phyloP scores from a whole-genome alignment of 108 stramenopile species.

The Asterionellopsis glacialis region DNA sequence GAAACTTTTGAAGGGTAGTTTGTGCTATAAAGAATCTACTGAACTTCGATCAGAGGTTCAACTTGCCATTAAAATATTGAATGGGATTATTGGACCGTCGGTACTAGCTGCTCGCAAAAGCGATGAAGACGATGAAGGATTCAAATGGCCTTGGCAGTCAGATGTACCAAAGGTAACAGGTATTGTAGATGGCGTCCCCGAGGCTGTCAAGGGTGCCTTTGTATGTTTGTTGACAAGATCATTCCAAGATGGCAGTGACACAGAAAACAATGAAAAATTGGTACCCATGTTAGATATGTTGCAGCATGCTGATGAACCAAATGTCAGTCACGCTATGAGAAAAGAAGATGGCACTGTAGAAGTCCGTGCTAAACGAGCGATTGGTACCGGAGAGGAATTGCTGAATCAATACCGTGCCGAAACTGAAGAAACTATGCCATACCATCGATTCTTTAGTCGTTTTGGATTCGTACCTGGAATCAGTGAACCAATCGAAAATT shows the following conservation, averaged over 20 bases:
- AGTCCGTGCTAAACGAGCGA: slow-evolving; percentile 44
- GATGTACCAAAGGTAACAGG: slow-evolving; percentile 2
- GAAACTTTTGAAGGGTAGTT: slow-evolving; percentile 37
- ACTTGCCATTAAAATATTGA: slow-evolving; percentile 45
- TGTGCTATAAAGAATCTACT: slow-evolving; percentile 56
- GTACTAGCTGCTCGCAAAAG: slow-evolving; percentile 40
- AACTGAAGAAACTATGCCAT: slow-evolving; percentile 67
- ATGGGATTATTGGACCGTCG: slow-evolving; percentile 30
- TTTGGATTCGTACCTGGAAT: slow-evolving; percentile 81
- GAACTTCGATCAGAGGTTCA: slow-evolving; percentile 49
- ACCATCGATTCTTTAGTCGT: slow-evolving; percentile 65
- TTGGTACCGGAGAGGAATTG: slow-evolving; percentile 53
- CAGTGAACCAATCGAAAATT: slow-evolving; percentile 43
- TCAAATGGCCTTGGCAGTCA: slow-evolving; percentile 38
- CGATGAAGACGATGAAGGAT: slow-evolving; percentile 17
- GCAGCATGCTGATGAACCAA: slow-evolving; percentile 61
- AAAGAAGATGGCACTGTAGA: slow-evolving; percentile 51
- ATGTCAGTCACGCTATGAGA: slow-evolving; percentile 45
- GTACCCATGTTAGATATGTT: slow-evolving; percentile 72
- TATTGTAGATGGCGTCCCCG: slow-evolving; percentile 31
- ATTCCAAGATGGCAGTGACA: slow-evolving; percentile 49
- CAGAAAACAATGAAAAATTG: slow-evolving; percentile 49
- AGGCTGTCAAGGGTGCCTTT: slow-evolving; percentile 65
- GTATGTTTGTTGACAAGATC: slow-evolving; percentile 62
- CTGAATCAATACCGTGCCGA: slow-evolving; percentile 73